Percentiles rank a stretch among this genome's conserved stretches.
Conservation (phyloP, 805 yeast genomes). For the Wickerhamomyces strasburgensis region DNA sequence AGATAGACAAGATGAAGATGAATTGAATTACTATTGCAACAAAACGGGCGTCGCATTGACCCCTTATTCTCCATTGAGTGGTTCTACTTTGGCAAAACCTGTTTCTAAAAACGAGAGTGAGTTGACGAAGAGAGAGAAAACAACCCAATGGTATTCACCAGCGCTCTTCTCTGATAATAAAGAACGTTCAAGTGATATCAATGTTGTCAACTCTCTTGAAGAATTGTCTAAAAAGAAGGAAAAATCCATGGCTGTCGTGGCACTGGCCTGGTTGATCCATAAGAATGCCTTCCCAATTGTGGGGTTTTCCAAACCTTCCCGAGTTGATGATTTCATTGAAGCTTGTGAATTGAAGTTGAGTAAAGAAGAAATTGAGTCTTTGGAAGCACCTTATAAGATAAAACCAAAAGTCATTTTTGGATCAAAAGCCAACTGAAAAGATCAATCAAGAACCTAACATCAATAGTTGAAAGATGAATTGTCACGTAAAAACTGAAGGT, state of each 20-base stretch:
- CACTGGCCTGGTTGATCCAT: conserved; percentile 46
- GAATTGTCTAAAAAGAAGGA: conserved; percentile 41
- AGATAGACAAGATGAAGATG: conserved; percentile 59
- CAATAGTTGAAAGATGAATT: no score
- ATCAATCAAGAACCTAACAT: no score
- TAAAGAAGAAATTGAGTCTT: conserved; percentile 9
- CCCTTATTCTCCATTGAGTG: conserved; percentile 57
- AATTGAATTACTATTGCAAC: conserved; percentile 50
- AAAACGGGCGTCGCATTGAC: conserved; percentile 47
- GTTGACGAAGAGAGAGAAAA: conserved; percentile 4
- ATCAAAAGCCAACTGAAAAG: no score
- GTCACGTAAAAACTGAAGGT: no score
- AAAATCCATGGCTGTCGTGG: conserved; percentile 48
- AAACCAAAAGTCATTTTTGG: conserved; percentile 11
- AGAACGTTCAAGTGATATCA: conserved; percentile 19
- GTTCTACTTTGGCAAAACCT: conserved; percentile 51
- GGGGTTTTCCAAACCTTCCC: conserved; percentile 41
- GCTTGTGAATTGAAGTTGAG: conserved; percentile 26
- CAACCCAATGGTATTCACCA: background rate
- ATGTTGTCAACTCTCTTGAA: conserved; percentile 44
- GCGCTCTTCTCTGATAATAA: background rate
- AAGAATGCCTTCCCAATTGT: conserved; percentile 52
- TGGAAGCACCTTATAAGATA: conserved; percentile 14
- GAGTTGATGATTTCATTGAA: conserved; percentile 46
- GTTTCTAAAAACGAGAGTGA: conserved; percentile 4